Percentiles rank a stretch among this genome's conserved stretches.
Conservation (phyloP, 768 basidiomycete genomes). For the Collybiopsis confluens region DNA sequence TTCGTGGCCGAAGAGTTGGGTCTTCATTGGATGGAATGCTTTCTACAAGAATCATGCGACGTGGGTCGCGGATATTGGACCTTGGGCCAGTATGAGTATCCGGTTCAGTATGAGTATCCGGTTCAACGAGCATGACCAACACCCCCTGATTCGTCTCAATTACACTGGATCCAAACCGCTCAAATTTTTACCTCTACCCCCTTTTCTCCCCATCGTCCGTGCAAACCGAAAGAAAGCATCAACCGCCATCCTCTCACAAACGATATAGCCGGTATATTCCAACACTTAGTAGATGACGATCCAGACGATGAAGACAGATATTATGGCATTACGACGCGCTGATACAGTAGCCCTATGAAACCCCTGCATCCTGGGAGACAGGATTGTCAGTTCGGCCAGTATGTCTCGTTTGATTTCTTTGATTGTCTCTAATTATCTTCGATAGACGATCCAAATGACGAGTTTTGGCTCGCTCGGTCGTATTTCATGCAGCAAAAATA, state of each 20-base stretch:
- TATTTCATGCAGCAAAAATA: slow-evolving; percentile 97
- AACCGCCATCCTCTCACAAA: slow-evolving; percentile 70
- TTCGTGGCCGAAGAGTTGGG: slow-evolving; percentile 74
- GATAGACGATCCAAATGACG: slow-evolving; percentile 92
- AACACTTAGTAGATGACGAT: slow-evolving; percentile 59
- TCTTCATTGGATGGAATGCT: slow-evolving; percentile 91
- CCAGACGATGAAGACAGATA: slow-evolving; percentile 54
- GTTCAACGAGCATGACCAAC: slow-evolving; percentile 54
- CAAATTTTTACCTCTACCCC: slow-evolving; percentile 70
- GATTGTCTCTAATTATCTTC: slow-evolving; percentile 8
- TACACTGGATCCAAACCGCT: slow-evolving; percentile 77
- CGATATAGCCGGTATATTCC: slow-evolving; percentile 73
- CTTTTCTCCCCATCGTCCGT: slow-evolving; percentile 58
- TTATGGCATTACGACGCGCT: slow-evolving; percentile 96
- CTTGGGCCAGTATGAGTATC: slow-evolving; percentile 66
- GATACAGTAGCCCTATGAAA: slow-evolving; percentile 97
- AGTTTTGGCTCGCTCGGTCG: slow-evolving; percentile 98
- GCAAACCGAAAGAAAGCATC: slow-evolving; percentile 49
- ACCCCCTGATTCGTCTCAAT: slow-evolving; percentile 50
- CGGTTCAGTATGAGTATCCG: slow-evolving; percentile 70
- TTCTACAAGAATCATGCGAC: slow-evolving; percentile 85
- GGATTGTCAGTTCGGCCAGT: slow-evolving; percentile 96
- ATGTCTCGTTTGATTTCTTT: slow-evolving; percentile 29
- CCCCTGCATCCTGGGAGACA: slow-evolving; percentile 98
- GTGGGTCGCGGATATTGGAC: no score